These are phyloP conservation scores for Candida tammaniensis DNA, from an alignment of 805 yeast species.

Conservation along the genomic window DNA sequence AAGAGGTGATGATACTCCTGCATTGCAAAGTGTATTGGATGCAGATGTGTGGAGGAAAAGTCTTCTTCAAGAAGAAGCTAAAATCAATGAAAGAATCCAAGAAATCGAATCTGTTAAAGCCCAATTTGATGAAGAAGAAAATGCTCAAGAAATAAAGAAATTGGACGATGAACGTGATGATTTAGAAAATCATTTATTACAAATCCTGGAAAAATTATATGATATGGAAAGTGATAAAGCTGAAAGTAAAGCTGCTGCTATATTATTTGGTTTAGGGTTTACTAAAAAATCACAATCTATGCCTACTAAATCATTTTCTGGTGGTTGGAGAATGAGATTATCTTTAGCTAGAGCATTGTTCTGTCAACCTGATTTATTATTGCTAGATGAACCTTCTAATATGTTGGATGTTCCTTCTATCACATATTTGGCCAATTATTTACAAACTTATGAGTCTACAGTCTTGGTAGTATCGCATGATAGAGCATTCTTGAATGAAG, in stretches of 20 bases:
- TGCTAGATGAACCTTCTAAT: conserved; percentile 98
- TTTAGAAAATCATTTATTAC: conserved; percentile 72
- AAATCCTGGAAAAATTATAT: conserved; percentile 73
- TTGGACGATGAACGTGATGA: conserved; percentile 90
- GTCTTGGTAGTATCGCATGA: conserved; percentile 97
- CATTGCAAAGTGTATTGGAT: conserved; percentile 93
- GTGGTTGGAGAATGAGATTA: conserved; percentile 99
- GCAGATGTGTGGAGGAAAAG: conserved; percentile 99
- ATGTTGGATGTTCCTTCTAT: conserved; percentile 99
- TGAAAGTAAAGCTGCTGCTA: conserved; percentile 94
- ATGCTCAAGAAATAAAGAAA: conserved; percentile 67
- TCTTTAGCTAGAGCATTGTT: conserved; percentile 97
- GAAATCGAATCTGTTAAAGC: conserved; percentile 69
- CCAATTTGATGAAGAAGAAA: conserved; percentile 71
- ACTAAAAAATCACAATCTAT: conserved; percentile 77
- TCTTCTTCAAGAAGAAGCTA: conserved; percentile 70
- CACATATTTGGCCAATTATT: conserved; percentile 85
- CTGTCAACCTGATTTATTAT: conserved; percentile 90
- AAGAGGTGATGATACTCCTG: conserved; percentile 86
- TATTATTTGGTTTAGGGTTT: conserved; percentile 90
- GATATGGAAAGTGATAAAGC: conserved; percentile 98
- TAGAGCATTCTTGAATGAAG: conserved; percentile 93
- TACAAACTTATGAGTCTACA: conserved; percentile 88
- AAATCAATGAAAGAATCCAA: conserved; percentile 67
- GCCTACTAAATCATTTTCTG: conserved; percentile 90